phyloP scores from a whole-genome alignment of 441 rosid genomes.

The Pelargonium myrrhifolium region DNA sequence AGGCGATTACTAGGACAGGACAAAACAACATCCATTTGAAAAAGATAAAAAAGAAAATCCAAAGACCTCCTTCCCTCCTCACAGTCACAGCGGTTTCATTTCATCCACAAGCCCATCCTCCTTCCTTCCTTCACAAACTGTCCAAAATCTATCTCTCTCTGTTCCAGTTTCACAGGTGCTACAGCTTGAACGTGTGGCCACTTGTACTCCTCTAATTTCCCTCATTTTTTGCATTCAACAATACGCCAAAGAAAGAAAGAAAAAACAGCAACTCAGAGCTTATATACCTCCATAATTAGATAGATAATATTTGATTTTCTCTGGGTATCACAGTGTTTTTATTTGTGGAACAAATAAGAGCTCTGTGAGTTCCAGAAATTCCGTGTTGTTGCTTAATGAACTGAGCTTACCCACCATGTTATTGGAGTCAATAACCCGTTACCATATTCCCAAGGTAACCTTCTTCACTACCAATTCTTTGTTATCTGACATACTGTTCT shows the following conservation, averaged over 20 bases:
- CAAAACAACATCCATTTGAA: not conserved
- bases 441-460: conserved; percentile 46
- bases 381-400: not conserved
- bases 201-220: not conserved
- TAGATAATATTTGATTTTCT: not conserved
- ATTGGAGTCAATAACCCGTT: conserved; percentile 49
- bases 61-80: conserved; percentile 1
- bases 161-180: not conserved
- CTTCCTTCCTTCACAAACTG: conserved; percentile 1
- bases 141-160: not conserved
- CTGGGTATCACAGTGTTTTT: not conserved
- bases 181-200: conserved; percentile 4
- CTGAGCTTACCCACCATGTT: conserved; percentile 20
- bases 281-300: not conserved
- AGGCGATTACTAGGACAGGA: not conserved
- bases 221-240: not conserved
- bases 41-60: not conserved
- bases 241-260: not conserved
- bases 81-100: conserved; percentile 3
- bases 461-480: not conserved
- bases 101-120: conserved; percentile 4
- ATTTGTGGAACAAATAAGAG: conserved; percentile 14
- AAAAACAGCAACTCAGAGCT: not conserved
- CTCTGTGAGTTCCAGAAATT: conserved; percentile 1
- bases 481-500: not conserved